A percentile compares a stretch with the other conserved stretches of the same genome.
phyloP scores from a whole-genome alignment of 2,329 filamentous ascomycete genomes.

The Colletotrichum somersetense region DNA sequence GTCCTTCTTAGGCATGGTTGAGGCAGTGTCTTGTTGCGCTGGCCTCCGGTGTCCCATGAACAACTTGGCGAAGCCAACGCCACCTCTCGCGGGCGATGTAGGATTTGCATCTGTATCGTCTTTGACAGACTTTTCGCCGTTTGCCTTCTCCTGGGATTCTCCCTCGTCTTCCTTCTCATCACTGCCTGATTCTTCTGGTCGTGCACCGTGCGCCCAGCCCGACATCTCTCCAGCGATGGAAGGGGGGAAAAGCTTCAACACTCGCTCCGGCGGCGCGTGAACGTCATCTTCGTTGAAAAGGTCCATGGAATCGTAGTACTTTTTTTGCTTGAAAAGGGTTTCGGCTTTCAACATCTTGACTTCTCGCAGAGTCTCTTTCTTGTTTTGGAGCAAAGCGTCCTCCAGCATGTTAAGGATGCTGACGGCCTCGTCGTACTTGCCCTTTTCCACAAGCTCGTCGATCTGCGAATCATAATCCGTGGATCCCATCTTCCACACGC shows the following conservation, averaged over 20 bases:
- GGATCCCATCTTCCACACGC: slow-evolving; percentile 96
- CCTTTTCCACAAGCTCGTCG: slow-evolving; percentile 80
- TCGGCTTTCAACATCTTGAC: slow-evolving; percentile 95
- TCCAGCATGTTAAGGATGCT: slow-evolving; percentile 91
- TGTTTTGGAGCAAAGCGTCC: slow-evolving; percentile 88
- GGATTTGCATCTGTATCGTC: slow-evolving; percentile 44
- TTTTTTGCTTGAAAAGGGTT: slow-evolving; percentile 82
- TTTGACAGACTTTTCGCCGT: slow-evolving; percentile 49
- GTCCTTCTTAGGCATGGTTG: slow-evolving; percentile 70
- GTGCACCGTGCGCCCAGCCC: slow-evolving; percentile 56
- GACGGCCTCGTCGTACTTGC: slow-evolving; percentile 89
- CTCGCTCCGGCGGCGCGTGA: slow-evolving; percentile 87
- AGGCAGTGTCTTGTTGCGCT: slow-evolving; percentile 65
- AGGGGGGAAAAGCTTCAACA: slow-evolving; percentile 86
- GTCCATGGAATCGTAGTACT: slow-evolving; percentile 88
- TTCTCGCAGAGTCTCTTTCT: slow-evolving; percentile 82
- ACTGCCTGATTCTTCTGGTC: slow-evolving; percentile 61
- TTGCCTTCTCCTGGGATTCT: slow-evolving; percentile 51
- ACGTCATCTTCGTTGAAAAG: slow-evolving; percentile 88
- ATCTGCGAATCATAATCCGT: slow-evolving; percentile 93
- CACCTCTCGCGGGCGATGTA: slow-evolving; percentile 53
- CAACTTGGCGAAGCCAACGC: slow-evolving; percentile 66
- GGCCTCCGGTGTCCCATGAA: slow-evolving; percentile 63
- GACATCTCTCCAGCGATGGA: slow-evolving; percentile 87
- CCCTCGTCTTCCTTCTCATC: slow-evolving; percentile 51